These are phyloP conservation scores for Asterophora parasitica DNA, from an alignment of 768 basidiomycete genomes.

Conservation along the genomic window DNA sequence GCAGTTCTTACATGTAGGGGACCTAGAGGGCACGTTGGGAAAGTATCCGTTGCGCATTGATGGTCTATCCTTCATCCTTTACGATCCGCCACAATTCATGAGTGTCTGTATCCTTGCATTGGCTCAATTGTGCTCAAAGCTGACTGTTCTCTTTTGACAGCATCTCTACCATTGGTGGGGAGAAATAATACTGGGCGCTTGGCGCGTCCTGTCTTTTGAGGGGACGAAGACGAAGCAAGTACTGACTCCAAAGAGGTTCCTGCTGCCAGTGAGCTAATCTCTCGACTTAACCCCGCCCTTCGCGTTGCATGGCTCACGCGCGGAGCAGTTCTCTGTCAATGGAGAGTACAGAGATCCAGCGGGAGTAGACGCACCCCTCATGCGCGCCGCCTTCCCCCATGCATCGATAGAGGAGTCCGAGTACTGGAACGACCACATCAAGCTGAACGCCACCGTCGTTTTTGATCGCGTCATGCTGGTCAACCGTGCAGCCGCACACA, in stretches of 20 bases:
- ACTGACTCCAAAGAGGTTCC: slow-evolving; percentile 27
- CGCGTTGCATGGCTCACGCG: background rate
- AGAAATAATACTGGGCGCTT: slow-evolving; percentile 38
- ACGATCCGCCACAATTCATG: slow-evolving; percentile 26
- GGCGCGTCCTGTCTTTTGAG: slow-evolving; percentile 34
- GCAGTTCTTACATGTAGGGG: slow-evolving; percentile 20
- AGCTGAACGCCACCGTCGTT: slow-evolving; percentile 42
- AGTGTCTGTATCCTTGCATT: slow-evolving; percentile 12
- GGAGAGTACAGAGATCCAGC: slow-evolving; percentile 56
- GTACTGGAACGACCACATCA: slow-evolving; percentile 61
- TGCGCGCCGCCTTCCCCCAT: slow-evolving; percentile 61
- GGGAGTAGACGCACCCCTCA: slow-evolving; percentile 56
- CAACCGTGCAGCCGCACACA: slow-evolving; percentile 61
- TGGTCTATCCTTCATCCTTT: slow-evolving; percentile 24
- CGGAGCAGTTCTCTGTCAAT: slow-evolving; percentile 18
- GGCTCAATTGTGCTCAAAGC: background rate
- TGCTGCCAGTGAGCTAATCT: slow-evolving; percentile 28
- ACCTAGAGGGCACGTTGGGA: slow-evolving; percentile 19
- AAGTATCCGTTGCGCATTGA: slow-evolving; percentile 19
- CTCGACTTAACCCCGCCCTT: too few species aligned
- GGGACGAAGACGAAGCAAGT: slow-evolving; percentile 14
- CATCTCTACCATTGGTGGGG: slow-evolving; percentile 48
- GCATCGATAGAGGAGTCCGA: slow-evolving; percentile 50
- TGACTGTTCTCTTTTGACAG: slow-evolving; percentile 19
- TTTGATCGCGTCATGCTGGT: slow-evolving; percentile 59